Evolutionary conservation across 2,329 filamentous ascomycete genomes (phyloP), one percentile per base, ranked within the genome.

Genomic region (Alternaria burnsii): DNA sequence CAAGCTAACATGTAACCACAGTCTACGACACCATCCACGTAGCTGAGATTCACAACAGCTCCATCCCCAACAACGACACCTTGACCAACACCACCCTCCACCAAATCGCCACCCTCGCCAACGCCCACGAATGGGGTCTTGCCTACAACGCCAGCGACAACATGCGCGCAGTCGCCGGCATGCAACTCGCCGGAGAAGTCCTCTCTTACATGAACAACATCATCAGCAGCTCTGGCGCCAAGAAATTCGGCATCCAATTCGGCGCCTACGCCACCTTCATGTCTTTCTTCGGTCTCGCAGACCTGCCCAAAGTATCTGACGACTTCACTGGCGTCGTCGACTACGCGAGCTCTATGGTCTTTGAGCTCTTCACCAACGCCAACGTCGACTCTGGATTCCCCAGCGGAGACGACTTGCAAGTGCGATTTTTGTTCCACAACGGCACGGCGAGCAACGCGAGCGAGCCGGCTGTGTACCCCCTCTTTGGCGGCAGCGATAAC

Each of bases 291-390:
- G 87, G 87, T 22, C 83, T 89, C 18, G 79, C 84, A 1, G 79
- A 85, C 59, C 76, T 89, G 8, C 71, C 73, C 2, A 65, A 78
- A 12, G 84, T 80, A 2, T 86, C 83, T 59, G 68, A 79, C 1
- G 81, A 91, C 76, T 97, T 97, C 82, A 88, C 82, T 60, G 91
- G 91, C 55, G 82, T 97, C 12, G 88, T 90, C n/a, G 89, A 93
- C 80, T 97, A 97, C 72, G 93, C 93, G 5, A 90, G 89, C 3
- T 88, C 88, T 65, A 92, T 97, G 86, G 84, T 84, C 6, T 94
- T 96, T 76, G 94, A 97, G 82, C 85, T 85, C 22, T 85, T 88
- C 69, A 89, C 87, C 41, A 53, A 63, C 1, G 61, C 62, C 0
- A 83, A 86, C 62, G 64, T 70, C 3, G 69, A 72, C 0, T 69